Evolutionary conservation across 495 filamentous ascomycete genomes (phyloP).

Genomic region (Trichocladium uniseriatum): DNA sequence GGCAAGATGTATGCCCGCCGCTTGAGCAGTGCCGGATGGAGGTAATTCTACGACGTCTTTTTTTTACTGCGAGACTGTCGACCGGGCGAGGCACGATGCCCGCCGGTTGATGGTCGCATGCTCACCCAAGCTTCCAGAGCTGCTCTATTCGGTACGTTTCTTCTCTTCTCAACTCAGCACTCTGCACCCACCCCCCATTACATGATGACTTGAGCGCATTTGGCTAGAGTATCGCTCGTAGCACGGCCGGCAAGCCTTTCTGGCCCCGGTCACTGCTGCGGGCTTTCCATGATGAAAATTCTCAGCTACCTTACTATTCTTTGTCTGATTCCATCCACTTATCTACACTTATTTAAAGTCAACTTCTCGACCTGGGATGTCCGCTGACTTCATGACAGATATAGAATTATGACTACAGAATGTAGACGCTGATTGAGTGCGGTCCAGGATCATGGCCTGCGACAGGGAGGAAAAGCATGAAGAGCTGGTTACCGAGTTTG

Average conservation of each 20-base stretch:
- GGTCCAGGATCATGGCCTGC: constrained; percentile 81
- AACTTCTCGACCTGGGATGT: background rate
- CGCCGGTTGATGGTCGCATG: background rate
- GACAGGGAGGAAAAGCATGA: constrained; percentile 80
- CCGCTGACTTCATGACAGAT: constrained; percentile 17
- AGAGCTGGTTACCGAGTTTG: constrained; percentile 65
- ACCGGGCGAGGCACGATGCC: background rate
- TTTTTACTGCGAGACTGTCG: background rate
- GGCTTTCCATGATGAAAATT: constrained; percentile 87
- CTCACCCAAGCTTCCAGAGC: constrained; percentile 18
- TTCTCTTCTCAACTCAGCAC: too few species aligned
- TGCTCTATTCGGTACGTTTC: constrained; percentile 14
- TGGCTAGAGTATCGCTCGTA: constrained; percentile 87
- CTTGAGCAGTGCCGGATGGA: constrained; percentile 87
- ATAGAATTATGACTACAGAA: background rate
- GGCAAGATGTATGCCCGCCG: constrained; percentile 95
- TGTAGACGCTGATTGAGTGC: constrained; percentile 7
- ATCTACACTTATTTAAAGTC: constrained; percentile 1
- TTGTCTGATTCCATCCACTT: constrained; percentile 59
- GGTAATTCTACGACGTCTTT: constrained; percentile 47
- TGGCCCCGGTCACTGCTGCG: constrained; percentile 25
- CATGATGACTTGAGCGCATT: constrained; percentile 99
- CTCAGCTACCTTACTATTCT: constrained; percentile 87
- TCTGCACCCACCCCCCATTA: constrained; percentile 13
- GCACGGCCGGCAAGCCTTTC: constrained; percentile 30